Base-by-base conservation (phyloP, 352 stramenopile species). In the Saprolegnia parasitica region DNA sequence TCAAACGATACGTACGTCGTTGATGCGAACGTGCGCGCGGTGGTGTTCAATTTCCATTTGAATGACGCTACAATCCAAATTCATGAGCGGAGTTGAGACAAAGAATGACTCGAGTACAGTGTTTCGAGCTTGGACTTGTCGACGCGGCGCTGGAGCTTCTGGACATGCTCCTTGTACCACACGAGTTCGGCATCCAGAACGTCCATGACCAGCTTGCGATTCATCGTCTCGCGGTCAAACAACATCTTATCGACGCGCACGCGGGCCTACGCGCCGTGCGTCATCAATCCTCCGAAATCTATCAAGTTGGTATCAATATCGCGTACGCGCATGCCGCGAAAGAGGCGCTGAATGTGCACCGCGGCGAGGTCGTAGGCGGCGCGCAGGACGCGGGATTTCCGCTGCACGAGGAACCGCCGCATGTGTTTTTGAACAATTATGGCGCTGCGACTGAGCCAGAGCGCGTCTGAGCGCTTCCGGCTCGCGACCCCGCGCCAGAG, bases 1-100 rank as follows among this genome's bases (percentile, higher is more conserved):
- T 40, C 32, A 0, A 18, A 32, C 21, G 37, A 24, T 55, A 57
- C 81, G 35, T 78, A 91, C 85, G 72, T 93, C 82, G 26, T 77
- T 77, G 58, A 90, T 80, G 35, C 76, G 70, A 23, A 89, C 79
- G 56, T 90, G 85, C 20, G 80, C 74, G 42, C 66, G 68, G 56
- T 80, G 88, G 52, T 87, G 85, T 45, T 91, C 80, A 9, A 82
- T 78, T 76, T 91, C 86, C 6, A 91, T 68, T 46, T 86, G 74
- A 20, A 74, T 76, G 8, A 92, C 75, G 20, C 86, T 93, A 63
- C 15, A 65, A 10, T 23, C 4, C 32, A 21, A 1, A 1, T 42
- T 37, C 35, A 18, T 64, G 16, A 47, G 4, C 10, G 32, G 18
- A 18, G 21, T 57, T n/a, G 16, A 58, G 32, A 39, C 20, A 15